A percentile compares a stretch with the other conserved stretches of the same genome.
phyloP scores from a whole-genome alignment of 164 flowering plant species.

The Tetracentron sinense region DNA sequence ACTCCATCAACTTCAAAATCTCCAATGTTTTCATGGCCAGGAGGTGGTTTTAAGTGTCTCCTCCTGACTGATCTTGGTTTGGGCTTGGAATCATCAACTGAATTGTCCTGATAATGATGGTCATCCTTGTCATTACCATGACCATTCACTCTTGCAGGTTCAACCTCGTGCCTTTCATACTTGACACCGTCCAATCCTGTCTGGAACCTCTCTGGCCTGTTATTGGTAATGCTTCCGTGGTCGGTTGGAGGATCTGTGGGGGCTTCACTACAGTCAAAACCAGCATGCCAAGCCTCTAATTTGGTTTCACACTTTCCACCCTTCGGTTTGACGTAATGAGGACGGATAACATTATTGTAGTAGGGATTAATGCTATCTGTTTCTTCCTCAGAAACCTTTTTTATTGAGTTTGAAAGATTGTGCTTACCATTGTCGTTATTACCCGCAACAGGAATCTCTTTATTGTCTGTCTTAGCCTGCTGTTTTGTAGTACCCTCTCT shows the following conservation, averaged over 20 bases:
- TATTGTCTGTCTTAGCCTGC: constrained; percentile 11
- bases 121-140: constrained; percentile 20
- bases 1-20: constrained; percentile 26
- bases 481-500: too few species aligned
- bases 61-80: constrained; percentile 57
- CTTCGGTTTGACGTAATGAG: constrained; percentile 39
- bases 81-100: constrained; percentile 24
- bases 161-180: constrained; percentile 21
- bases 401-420: constrained; percentile 8
- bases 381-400: constrained; percentile 28
- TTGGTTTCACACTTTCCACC: constrained; percentile 21
- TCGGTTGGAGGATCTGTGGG: constrained; percentile 18
- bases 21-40: constrained; percentile 21
- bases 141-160: constrained; percentile 17
- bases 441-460: constrained; percentile 9
- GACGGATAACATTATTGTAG: constrained; percentile 24
- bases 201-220: constrained; percentile 17
- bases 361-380: constrained; percentile 26
- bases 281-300: constrained; percentile 10
- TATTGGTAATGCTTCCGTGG: constrained; percentile 9
- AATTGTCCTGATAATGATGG: constrained; percentile 26
- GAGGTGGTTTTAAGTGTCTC: constrained; percentile 43
- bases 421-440: constrained; percentile 11
- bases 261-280: constrained; percentile 16
- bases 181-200: constrained; percentile 14